Base-by-base conservation (phyloP, 106 monocot genomes). In the Vanilla planifolia region DNA sequence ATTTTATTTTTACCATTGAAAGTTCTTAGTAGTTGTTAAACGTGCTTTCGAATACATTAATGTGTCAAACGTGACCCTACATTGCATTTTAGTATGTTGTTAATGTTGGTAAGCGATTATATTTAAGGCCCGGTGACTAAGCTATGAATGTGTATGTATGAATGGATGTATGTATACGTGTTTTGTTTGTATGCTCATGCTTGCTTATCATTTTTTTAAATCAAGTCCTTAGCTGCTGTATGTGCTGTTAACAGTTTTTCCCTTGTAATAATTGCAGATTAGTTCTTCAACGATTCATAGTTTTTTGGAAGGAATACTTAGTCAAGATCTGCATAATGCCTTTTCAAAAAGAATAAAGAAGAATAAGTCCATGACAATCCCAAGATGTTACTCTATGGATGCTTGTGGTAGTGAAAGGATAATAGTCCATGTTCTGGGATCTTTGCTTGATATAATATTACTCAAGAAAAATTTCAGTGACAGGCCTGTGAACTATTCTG, bases 391-490 rank as follows among this genome's bases (percentile, higher is more conserved):
- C 23, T 59, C 0, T 69, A 50, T 55, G 44, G 60, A 75, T 55
- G 19, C 43, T 5, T 55, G 64, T 60, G 34, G 61, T 68, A 29
- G 39, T 32, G 69, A 63, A 39, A 71, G 71, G 46, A 63, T 47
- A 30, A 56, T 14, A 15, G 35, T 88, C 65, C 71, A 44, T 44
- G 11, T 77, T 53, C 67, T 98, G 39, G 43, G 69, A n/a, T 79
- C 96, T 32, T 72, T 92, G 67, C 82, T 98, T 42, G 92, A 98
- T 50, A 67, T 98, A 28, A 41, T 92, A 24, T 65, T 88, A 20
- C 59, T 87, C 26, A 96, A 85, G 74, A 88, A 88, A 61, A 62
- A 98, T 55, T 68, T 88, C 7, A 35, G 68, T 23, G 77, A 82
- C 59, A 88, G 96, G 96, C 88, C 11, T 59, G 34, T n/a, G 4